A percentile compares a stretch with the other conserved stretches of the same genome.
Conservation (phyloP, 2,329 filamentous ascomycete species). For the Sordariomycetes sp. region DNA sequence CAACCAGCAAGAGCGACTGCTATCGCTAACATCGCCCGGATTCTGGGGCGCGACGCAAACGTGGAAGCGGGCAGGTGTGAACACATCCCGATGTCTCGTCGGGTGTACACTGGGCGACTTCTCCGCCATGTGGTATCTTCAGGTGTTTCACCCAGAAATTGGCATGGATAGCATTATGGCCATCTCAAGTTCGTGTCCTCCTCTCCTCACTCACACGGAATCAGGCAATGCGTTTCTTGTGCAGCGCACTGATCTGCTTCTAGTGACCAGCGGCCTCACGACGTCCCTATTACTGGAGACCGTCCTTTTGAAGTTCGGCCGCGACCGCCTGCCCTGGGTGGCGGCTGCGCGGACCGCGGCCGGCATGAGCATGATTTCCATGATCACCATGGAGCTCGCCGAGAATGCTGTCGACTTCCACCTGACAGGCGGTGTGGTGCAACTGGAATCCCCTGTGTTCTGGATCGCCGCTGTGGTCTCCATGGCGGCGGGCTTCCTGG, state of each 20-base stretch:
- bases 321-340: conserved; percentile 35
- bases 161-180: conserved; percentile 41
- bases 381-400: conserved; percentile 48
- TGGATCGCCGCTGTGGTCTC: conserved; percentile 40
- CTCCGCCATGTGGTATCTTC: conserved; percentile 44
- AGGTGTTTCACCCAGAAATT: conserved; percentile 34
- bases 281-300: conserved; percentile 45
- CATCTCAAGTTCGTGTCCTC: conserved; percentile 35
- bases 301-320: conserved; percentile 34
- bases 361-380: conserved; percentile 50
- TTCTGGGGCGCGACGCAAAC: conserved; percentile 23
- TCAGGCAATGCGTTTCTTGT: no score
- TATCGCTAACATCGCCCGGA: no score
- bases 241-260: no score
- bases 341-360: conserved; percentile 39
- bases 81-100: conserved; percentile 44
- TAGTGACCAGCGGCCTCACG: conserved; percentile 41
- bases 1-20: no score
- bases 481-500: conserved; percentile 32
- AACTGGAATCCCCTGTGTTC: conserved; percentile 35
- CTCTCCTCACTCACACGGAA: no score
- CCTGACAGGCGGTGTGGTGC: conserved; percentile 40
- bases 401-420: conserved; percentile 47
- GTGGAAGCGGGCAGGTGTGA: conserved; percentile 42
- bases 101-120: conserved; percentile 50